These are phyloP conservation scores for Pseudogymnoascus sp. DNA, from an alignment of 2,329 filamentous ascomycete genomes.

Conservation along the genomic window DNA sequence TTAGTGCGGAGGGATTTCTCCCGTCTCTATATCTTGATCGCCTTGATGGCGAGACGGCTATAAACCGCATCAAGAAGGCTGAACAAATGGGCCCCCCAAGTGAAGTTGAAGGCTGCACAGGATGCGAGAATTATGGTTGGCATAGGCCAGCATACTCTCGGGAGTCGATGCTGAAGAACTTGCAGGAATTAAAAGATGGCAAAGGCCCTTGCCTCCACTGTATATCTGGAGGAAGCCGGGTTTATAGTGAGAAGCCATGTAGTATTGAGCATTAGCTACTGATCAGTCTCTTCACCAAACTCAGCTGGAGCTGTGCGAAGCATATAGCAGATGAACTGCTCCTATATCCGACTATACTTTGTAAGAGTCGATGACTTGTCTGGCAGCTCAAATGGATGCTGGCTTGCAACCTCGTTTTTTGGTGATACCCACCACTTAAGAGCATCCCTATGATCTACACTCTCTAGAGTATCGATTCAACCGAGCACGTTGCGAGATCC, in stretches of 20 bases:
- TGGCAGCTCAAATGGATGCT: too few species aligned
- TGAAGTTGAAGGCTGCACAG: not conserved
- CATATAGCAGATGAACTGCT: too few species aligned
- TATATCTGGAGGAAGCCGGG: not conserved
- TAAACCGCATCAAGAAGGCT: not conserved
- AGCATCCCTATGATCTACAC: too few species aligned
- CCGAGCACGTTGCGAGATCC: too few species aligned
- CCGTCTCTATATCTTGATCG: not conserved
- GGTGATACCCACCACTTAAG: too few species aligned
- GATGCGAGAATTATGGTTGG: not conserved
- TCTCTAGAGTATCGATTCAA: too few species aligned
- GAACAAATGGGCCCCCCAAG: not conserved
- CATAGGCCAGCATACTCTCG: not conserved
- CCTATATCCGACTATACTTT: too few species aligned
- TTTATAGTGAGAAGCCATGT: not conserved
- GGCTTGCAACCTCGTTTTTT: too few species aligned
- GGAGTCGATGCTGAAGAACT: not conserved
- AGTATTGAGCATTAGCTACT: not conserved
- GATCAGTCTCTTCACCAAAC: too few species aligned
- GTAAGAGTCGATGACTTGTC: too few species aligned
- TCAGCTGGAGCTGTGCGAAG: too few species aligned
- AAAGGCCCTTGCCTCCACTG: not conserved
- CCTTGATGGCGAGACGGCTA: too few species aligned
- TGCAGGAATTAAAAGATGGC: not conserved
- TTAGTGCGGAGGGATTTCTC: not conserved